These are phyloP conservation scores for Penicillium aurantiogriseum DNA, from an alignment of 2,329 filamentous ascomycete species.

Conservation along the genomic window DNA sequence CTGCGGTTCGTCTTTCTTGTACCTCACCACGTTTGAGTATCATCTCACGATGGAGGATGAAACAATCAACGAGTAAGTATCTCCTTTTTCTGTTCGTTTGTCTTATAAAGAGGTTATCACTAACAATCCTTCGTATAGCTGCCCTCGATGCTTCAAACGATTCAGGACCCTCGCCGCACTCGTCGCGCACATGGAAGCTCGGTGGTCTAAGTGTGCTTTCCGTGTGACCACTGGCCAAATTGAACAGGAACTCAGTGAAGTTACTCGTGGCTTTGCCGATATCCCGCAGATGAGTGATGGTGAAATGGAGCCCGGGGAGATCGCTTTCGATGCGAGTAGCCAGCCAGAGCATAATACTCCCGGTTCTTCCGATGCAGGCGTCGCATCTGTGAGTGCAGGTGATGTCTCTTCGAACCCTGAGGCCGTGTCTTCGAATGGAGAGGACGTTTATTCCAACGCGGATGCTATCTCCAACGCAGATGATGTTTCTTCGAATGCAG, in stretches of 20 bases:
- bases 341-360: neutral
- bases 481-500: neutral
- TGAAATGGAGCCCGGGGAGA: conserved; percentile 17
- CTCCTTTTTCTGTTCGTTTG: no score
- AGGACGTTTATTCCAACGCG: neutral
- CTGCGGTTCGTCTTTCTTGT: conserved; percentile 23
- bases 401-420: neutral
- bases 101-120: neutral
- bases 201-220: conserved; percentile 37
- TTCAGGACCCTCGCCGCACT: conserved; percentile 41
- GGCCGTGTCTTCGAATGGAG: neutral
- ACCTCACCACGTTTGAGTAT: neutral
- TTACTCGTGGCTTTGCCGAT: conserved; percentile 37
- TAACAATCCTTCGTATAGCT: conserved; percentile 25
- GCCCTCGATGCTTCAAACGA: conserved; percentile 39
- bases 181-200: conserved; percentile 43
- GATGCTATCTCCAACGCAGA: neutral
- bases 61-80: conserved; percentile 13
- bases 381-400: neutral
- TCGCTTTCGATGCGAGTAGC: conserved; percentile 18
- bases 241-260: conserved; percentile 37
- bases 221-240: conserved; percentile 27
- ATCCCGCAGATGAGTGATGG: neutral
- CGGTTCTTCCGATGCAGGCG: neutral
- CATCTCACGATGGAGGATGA: conserved; percentile 1